Conservation (phyloP, 352 stramenopile species). For the Phytopythium chamaehyphon region DNA sequence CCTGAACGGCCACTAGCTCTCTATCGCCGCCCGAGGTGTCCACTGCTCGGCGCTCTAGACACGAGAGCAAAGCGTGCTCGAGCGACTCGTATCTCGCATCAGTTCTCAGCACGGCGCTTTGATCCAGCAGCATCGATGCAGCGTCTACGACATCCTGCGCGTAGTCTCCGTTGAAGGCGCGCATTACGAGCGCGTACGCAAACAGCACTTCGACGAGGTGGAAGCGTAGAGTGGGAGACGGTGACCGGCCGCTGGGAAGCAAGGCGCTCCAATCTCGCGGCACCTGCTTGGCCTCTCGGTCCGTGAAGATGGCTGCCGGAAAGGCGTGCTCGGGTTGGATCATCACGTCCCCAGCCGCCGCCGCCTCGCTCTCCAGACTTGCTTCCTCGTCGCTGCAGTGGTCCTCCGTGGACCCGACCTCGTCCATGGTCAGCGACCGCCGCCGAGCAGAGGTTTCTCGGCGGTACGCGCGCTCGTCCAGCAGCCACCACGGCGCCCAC, state of each 20-base stretch:
- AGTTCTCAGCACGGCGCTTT: slow-evolving; percentile 41
- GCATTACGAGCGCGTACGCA: slow-evolving; percentile 64
- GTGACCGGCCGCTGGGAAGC: slow-evolving; percentile 18
- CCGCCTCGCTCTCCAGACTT: slow-evolving; percentile 9
- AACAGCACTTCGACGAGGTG: slow-evolving; percentile 71
- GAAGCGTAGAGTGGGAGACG: slow-evolving; percentile 42
- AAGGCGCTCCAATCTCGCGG: slow-evolving; percentile 27
- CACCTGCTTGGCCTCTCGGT: slow-evolving; percentile 24
- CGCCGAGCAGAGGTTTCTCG: slow-evolving; percentile 39
- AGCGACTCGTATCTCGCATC: slow-evolving; percentile 46
- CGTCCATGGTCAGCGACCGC: slow-evolving; percentile 43
- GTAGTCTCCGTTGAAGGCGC: slow-evolving; percentile 78
- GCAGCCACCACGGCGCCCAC: slow-evolving; percentile 75
- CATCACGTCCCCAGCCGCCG: slow-evolving; percentile 10
- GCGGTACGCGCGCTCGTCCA: slow-evolving; percentile 40
- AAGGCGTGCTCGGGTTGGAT: slow-evolving; percentile 33
- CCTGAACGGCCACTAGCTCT: slow-evolving; percentile 34
- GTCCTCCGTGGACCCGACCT: slow-evolving; percentile 15
- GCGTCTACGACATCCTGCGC: slow-evolving; percentile 50
- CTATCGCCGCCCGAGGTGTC: slow-evolving; percentile 7
- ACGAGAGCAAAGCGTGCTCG: slow-evolving; percentile 37
- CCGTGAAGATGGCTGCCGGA: slow-evolving; percentile 48
- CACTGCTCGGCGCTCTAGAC: slow-evolving; percentile 25
- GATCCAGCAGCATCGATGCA: slow-evolving; percentile 33
- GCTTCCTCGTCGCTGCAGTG: slow-evolving; percentile 4